Base-by-base conservation (phyloP, 257 asterid species). In the Misopates orontium region DNA sequence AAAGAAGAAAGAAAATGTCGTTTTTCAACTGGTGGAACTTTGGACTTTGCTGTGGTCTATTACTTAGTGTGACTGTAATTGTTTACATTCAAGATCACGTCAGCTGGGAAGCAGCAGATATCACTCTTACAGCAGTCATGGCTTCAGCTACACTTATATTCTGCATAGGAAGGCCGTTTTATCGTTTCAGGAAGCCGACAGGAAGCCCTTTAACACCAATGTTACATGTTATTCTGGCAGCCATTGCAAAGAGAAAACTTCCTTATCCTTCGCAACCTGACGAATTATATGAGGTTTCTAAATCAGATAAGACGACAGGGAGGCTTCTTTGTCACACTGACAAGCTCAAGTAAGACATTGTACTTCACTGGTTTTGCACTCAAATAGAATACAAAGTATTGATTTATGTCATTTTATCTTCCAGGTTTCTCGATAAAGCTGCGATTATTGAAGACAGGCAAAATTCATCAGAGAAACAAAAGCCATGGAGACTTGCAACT, bases 21-120 rank as follows among this genome's bases (percentile, higher is more conserved):
- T 93, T 81, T 56, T 93, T 93, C 84, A 93, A 93, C 45, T 93
- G 99, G 99, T 93, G 97, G 99, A 87, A 75, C 41, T 79, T 78
- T n/a, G 95, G 85, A 20, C 86, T 93, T 1, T 89, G 96, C 55
- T 62, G 78, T 56, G 99, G 97, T 11, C 80, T 90, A 0, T 41
- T 84, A 1, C 76, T 86, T 8, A 90, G 96, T 0, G 97, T 90
- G 5, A 90, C 95, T 0, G 41, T 86, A 10, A 70, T 90, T 2
- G 89, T 86, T 31, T 88, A 84, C 68, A 50, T 85, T 16, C 96
- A 90, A 62, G 96, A 94, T 4, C 79, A 77, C 24, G 74, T 82
- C 32, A 74, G 96, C 67, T 90, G 95, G 96, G 91, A 84, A 25
- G 76, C 80, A 3, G 99, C 96, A 0, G 90, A 90, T 60, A 23